These are phyloP conservation scores for Lentinula guzmanii DNA, from an alignment of 768 basidiomycete species.

Conservation along the genomic window DNA sequence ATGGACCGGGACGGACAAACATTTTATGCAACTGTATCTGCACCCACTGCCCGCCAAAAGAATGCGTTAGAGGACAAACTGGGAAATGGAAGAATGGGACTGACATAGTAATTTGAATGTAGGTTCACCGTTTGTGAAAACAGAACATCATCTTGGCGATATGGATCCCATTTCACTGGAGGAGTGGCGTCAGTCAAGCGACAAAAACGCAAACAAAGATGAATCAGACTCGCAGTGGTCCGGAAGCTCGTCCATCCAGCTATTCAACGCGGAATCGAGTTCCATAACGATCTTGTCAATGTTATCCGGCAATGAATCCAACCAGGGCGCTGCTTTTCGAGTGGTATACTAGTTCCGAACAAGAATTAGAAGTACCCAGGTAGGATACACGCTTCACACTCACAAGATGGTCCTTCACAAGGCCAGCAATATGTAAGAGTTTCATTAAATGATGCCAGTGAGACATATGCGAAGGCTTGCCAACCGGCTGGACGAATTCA, in stretches of 20 bases:
- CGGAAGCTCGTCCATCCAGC: constrained; percentile 65
- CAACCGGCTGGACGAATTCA: constrained; percentile 41
- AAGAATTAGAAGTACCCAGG: not conserved
- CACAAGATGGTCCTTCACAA: constrained; percentile 37
- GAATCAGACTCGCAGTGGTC: constrained; percentile 38
- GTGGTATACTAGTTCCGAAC: constrained; percentile 19
- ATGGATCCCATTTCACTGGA: constrained; percentile 8
- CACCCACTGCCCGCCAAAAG: not conserved
- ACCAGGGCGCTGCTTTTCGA: constrained; percentile 23
- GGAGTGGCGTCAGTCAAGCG: not conserved
- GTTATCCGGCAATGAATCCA: constrained; percentile 18
- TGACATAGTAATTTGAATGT: not conserved
- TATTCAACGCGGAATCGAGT: constrained; percentile 65
- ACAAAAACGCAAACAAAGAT: not conserved
- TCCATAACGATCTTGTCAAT: constrained; percentile 52
- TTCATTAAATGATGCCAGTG: constrained; percentile 38
- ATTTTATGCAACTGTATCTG: constrained; percentile 6
- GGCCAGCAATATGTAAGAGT: constrained; percentile 37
- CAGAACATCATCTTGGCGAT: not conserved
- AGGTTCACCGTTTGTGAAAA: not conserved
- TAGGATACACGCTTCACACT: constrained; percentile 9
- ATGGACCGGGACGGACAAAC: constrained; percentile 1
- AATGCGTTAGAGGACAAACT: not conserved
- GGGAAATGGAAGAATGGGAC: not conserved
- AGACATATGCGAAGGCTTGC: constrained; percentile 29